Evolutionary conservation across 2,329 filamentous ascomycete genomes (phyloP), one percentile per base, ranked within the genome.

Genomic region (Sporothrix pallida): DNA sequence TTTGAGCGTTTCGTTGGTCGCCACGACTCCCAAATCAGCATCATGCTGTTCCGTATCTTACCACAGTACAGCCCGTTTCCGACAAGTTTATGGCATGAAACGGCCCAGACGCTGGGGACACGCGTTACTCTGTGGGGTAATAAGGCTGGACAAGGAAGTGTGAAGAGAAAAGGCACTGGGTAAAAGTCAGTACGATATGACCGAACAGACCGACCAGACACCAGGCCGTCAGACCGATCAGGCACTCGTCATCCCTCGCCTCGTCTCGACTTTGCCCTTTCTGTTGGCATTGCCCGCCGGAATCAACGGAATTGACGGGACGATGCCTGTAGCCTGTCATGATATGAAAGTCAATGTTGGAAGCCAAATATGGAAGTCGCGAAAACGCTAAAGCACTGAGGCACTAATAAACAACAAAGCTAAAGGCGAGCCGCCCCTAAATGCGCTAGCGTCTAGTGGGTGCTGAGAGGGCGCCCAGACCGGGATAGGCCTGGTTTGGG

Each of bases 401-500:
- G 56, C 15, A 42, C 42, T 48, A 5, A 5, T 48, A 5, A 2
- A 37, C 31, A 37, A 37, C 7, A 48, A 48, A 26, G 62, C 31
- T 37, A 37, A 42, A 42, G 62, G 62, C 42, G 62, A 26, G 62
- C 42, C 62, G 52, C 50, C 13, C 10, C 26, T 9, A 56, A 26
- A 17, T 56, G 50, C 48, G 48, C 67, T 70, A 52, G 48, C 48
- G 50, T 70, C 46, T 68, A 68, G 65, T 68, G 65, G 63, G 48
- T n/a, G 23, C 48, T 68, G 48, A 52, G 46, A 26, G 44, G 50
- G 65, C 23, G 13, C 46, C 23, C 23, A n/a, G 23, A 15, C 65
- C 46, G 31, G 13, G 46, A 44, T 9, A 63, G 37, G 31, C n/a
- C 60, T 60, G 31, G 56, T 17, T 26, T 23, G 42, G 42, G 10